A percentile compares a stretch with the other conserved stretches of the same genome.
These are phyloP conservation scores for Apiotrichum mycotoxinovorans DNA, from an alignment of 1,284 basidiomycete genomes.

Conservation along the genomic window DNA sequence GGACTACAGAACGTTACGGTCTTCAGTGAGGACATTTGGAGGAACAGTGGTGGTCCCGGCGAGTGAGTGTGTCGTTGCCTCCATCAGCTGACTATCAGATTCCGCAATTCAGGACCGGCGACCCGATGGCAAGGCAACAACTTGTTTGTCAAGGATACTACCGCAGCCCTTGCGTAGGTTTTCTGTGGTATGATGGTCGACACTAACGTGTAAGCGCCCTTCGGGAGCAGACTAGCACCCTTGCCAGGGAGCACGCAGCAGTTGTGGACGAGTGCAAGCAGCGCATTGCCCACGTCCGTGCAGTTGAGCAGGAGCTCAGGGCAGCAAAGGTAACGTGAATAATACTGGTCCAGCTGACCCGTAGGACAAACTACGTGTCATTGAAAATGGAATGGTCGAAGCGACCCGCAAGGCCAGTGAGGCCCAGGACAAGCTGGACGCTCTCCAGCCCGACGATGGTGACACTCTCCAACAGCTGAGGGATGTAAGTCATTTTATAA, in stretches of 20 bases:
- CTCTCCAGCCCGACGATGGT: conserved; percentile 2
- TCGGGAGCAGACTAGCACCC: background rate
- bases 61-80: background rate
- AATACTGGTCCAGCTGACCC: background rate
- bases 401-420: background rate
- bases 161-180: conserved; percentile 29
- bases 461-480: conserved; percentile 4
- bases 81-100: background rate
- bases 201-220: background rate
- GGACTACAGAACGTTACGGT: conserved; percentile 16
- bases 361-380: conserved; percentile 1
- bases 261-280: background rate
- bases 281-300: background rate
- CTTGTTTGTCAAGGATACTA: conserved; percentile 31
- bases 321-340: background rate
- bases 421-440: background rate
- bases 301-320: background rate
- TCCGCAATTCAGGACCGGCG: conserved; percentile 20
- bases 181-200: background rate
- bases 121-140: conserved; percentile 18
- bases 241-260: background rate
- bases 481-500: background rate
- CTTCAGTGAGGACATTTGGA: conserved; percentile 25
- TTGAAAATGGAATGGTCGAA: background rate
- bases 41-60: background rate